Percentiles rank a stretch among this genome's conserved stretches.
Evolutionary conservation across 345 rosid species (phyloP).

Genomic region (Rhodamnia rubescens): DNA sequence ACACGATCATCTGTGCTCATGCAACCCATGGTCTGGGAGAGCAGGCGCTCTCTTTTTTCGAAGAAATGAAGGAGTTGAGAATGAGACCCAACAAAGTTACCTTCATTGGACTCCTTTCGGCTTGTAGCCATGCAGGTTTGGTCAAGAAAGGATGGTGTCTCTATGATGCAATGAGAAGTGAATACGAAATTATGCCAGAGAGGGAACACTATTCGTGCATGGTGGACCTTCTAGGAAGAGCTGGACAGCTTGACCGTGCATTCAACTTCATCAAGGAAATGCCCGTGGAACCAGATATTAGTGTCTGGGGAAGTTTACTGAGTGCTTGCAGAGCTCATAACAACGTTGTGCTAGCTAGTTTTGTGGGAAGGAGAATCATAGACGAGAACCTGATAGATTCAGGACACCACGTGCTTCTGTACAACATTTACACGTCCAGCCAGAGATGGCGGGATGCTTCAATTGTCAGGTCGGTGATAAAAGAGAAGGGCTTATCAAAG

Average conservation of each 20-base stretch:
- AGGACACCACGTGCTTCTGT: conserved; percentile 29
- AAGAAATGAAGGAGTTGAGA: conserved; percentile 28
- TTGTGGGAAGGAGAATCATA: conserved; percentile 11
- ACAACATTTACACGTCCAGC: conserved; percentile 29
- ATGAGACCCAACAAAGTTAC: conserved; percentile 32
- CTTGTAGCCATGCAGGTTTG: conserved; percentile 44
- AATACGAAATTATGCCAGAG: conserved; percentile 19
- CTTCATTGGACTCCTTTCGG: conserved; percentile 33
- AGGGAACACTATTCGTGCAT: conserved; percentile 47
- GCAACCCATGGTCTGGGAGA: conserved; percentile 35
- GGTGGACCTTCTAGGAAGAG: conserved; percentile 44
- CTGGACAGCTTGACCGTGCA: conserved; percentile 29
- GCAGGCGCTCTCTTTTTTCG: conserved; percentile 16
- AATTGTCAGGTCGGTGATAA: conserved; percentile 23
- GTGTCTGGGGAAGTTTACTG: conserved; percentile 38
- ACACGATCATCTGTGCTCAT: conserved; percentile 35
- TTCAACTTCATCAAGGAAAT: conserved; percentile 19
- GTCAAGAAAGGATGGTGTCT: conserved; percentile 25
- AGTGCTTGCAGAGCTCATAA: conserved; percentile 42
- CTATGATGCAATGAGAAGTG: conserved; percentile 18
- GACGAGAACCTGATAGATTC: conserved; percentile 12
- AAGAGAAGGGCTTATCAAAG: conserved; percentile 23
- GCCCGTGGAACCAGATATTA: conserved; percentile 29
- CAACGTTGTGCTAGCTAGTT: conserved; percentile 15
- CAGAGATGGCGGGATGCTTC: conserved; percentile 34